These are phyloP conservation scores for Barnettozyma vustinii DNA, from an alignment of 805 yeast species.

Conservation along the genomic window DNA sequence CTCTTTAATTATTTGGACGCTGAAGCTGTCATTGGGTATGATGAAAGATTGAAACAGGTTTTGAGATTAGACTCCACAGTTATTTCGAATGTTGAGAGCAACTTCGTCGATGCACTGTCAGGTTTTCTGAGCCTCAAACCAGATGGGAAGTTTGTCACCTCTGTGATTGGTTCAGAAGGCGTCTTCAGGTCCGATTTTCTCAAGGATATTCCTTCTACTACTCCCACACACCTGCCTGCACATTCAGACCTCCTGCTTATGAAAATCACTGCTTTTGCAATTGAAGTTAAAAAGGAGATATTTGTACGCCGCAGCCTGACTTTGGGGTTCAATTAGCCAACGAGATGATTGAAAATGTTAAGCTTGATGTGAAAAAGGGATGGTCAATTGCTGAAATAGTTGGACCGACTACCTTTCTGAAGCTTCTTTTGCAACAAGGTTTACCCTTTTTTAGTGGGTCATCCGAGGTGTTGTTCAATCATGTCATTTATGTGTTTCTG, in stretches of 20 bases:
- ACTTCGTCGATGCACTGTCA: not conserved
- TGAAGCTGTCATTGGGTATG: not conserved
- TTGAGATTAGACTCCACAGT: not conserved
- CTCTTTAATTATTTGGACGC: no score
- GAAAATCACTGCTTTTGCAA: not conserved
- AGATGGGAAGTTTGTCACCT: not conserved
- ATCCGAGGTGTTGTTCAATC: not conserved
- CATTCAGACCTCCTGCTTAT: not conserved
- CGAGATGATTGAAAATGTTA: not conserved
- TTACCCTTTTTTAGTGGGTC: not conserved
- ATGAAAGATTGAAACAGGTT: not conserved
- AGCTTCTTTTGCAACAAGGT: not conserved
- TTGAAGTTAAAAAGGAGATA: not conserved
- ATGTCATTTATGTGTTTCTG: not conserved
- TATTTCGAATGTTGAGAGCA: not conserved
- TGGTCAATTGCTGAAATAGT: not conserved
- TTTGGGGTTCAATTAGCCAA: not conserved
- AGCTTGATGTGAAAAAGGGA: not conserved
- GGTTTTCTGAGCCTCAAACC: not conserved
- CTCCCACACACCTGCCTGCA: not conserved
- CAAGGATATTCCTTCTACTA: not conserved
- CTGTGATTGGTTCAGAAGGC: no score
- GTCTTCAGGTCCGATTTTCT: no score
- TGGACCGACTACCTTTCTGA: not conserved
- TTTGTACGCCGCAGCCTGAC: not conserved